Conservation (phyloP, 495 filamentous ascomycete genomes). For the Bathelium albidoporum region DNA sequence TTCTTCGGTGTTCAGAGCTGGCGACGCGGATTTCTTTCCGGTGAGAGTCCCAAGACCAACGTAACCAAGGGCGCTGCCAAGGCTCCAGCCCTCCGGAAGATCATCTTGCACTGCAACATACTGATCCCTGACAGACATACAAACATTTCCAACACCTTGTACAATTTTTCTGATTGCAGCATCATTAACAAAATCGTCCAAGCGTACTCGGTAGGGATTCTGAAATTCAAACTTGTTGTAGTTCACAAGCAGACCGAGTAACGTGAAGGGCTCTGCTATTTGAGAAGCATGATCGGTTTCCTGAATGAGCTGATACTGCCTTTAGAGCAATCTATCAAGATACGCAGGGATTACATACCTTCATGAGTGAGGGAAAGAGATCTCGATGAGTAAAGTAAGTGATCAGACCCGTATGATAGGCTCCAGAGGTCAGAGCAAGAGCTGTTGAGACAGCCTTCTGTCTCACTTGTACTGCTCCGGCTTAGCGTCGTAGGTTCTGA, state of each 20-base stretch:
- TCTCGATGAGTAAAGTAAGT: constrained; percentile 95
- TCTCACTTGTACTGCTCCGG: constrained; percentile 52
- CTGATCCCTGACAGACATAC: constrained; percentile 51
- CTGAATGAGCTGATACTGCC: constrained; percentile 59
- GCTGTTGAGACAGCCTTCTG: constrained; percentile 72
- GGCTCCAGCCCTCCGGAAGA: constrained; percentile 78
- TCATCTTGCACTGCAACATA: constrained; percentile 92
- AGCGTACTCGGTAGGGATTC: constrained; percentile 86
- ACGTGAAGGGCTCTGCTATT: constrained; percentile 63
- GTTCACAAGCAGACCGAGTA: constrained; percentile 85
- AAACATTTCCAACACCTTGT: constrained; percentile 59
- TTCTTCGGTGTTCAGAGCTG: constrained; percentile 52
- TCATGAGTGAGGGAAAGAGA: constrained; percentile 89
- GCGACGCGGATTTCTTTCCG: constrained; percentile 50
- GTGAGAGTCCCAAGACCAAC: constrained; percentile 73
- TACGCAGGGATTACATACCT: constrained; percentile 45
- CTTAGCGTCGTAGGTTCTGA: constrained; percentile 3
- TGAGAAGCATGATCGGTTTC: constrained; percentile 55
- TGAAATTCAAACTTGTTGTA: constrained; percentile 99
- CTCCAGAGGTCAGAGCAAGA: constrained; percentile 76
- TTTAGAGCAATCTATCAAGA: not conserved
- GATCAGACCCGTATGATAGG: constrained; percentile 84
- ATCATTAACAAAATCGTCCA: constrained; percentile 98
- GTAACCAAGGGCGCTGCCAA: constrained; percentile 69
- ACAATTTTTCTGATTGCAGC: constrained; percentile 72